Evolutionary conservation across 2,329 filamentous ascomycete species (phyloP), one percentile per base, ranked within the genome.

Genomic region (Ophioceras dolichostomum): DNA sequence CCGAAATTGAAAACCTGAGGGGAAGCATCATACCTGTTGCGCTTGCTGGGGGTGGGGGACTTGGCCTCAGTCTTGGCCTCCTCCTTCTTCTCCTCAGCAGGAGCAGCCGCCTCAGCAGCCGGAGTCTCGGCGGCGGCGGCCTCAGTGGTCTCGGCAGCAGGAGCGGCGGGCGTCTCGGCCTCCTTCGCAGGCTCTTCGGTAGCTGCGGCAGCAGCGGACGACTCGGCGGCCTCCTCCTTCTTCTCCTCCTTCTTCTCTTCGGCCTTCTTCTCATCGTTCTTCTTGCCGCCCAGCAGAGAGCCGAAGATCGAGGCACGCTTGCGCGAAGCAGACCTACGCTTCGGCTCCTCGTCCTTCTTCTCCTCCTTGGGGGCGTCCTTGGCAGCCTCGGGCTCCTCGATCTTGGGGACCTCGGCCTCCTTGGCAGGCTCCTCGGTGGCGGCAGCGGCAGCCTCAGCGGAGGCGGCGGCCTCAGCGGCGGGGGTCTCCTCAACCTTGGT

Each of bases 221-320:
- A n/a, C n/a, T n/a, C n/a, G n/a, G 50, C 40, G 37, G 44, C 40
- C 45, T 54, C 49, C 37, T 49, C 49, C 28, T 48, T 52, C 30
- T 45, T 43, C 44, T 49, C 45, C 39, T 54, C 61, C 39, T 62
- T 59, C 45, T 59, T 58, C 52, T 60, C 60, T 42, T 64, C 60
- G 46, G 60, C 64, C 50, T 56, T 56, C 48, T 57, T 56, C 42
- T 53, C 53, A 51, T 65, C 60, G 40, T 69, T 66, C 61, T 74
- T 75, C 62, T 73, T 71, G 50, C 68, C 65, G 50, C 68, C 65
- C 6, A 68, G 54, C 44, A 78, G 65, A 49, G 52, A 61, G 48
- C 69, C 70, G 50, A 81, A 79, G 61, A 79, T 71, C 38, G 76
- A 79, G 33, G 63, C 60, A 37, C 76, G 75, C 73, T 81, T 80